Conservation (phyloP, 306 rosid genomes). For the Psophocarpus tetragonolobus region DNA sequence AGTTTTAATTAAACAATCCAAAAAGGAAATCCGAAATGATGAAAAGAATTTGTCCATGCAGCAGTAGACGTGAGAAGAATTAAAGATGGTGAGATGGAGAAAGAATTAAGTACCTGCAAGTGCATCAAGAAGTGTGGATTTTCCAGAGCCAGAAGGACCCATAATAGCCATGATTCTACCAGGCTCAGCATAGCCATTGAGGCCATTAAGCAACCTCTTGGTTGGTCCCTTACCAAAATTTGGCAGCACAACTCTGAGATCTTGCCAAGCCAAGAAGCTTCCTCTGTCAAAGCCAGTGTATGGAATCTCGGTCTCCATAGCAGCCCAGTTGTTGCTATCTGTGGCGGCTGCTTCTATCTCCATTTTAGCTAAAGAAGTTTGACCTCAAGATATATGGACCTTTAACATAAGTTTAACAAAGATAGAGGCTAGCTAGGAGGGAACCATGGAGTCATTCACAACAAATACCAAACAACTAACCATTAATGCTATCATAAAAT, state of each 20-base stretch:
- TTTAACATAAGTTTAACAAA: not conserved
- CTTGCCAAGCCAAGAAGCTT: conserved; percentile 85
- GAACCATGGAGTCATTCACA: not conserved
- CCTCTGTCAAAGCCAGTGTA: conserved; percentile 56
- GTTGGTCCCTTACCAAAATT: conserved; percentile 80
- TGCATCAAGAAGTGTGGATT: conserved; percentile 83
- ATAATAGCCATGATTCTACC: conserved; percentile 87
- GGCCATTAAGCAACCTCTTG: conserved; percentile 73
- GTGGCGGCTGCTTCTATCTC: conserved; percentile 51
- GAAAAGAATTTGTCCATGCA: not conserved
- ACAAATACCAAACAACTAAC: conserved; percentile 71
- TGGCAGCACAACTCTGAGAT: conserved; percentile 68
- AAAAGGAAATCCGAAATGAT: not conserved
- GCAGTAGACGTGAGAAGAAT: not conserved
- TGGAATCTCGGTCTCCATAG: not conserved
- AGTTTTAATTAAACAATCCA: not conserved
- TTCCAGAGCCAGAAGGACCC: conserved; percentile 97
- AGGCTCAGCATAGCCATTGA: conserved; percentile 80
- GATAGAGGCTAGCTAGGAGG: not conserved
- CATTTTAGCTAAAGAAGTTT: conserved; percentile 38
- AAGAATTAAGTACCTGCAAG: conserved; percentile 57
- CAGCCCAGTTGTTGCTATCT: conserved; percentile 12
- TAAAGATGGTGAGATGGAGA: not conserved
- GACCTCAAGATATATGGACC: not conserved
- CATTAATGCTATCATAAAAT: conserved; percentile 38